A percentile compares a stretch with the other conserved stretches of the same genome.
Evolutionary conservation across 331 rosid species (phyloP).

Genomic region (Malus hybrid): DNA sequence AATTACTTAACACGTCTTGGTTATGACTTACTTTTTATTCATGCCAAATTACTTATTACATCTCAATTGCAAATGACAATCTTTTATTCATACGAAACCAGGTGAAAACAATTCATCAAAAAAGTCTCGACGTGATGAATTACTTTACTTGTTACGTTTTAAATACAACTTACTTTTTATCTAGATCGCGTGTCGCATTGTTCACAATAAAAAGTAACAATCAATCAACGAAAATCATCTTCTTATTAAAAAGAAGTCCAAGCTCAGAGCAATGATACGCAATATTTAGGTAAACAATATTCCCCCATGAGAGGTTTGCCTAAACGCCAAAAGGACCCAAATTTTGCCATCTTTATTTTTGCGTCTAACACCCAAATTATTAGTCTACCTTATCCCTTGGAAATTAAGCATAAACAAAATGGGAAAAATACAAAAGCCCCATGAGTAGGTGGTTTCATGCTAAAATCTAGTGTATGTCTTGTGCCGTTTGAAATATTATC

Average conservation of each 20-base stretch:
- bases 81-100: neutral
- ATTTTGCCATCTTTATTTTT: neutral
- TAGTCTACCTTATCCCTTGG: slow-evolving; percentile 1
- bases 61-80: neutral
- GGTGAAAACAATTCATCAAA: neutral
- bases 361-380: neutral
- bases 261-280: neutral
- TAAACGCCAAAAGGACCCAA: neutral
- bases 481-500: neutral
- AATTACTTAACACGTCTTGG: neutral
- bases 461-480: neutral
- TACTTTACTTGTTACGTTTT: neutral
- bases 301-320: neutral
- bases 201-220: neutral
- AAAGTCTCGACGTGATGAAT: neutral
- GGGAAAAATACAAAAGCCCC: neutral
- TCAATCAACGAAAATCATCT: neutral
- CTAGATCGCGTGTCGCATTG: neutral
- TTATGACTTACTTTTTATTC: neutral
- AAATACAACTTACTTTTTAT: neutral
- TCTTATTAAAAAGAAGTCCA: neutral
- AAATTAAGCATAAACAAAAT: neutral
- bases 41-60: neutral
- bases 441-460: slow-evolving; percentile 1
- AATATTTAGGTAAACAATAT: neutral